Evolutionary conservation across 305 asterid species (phyloP).

Genomic region (Solanum hybrid): DNA sequence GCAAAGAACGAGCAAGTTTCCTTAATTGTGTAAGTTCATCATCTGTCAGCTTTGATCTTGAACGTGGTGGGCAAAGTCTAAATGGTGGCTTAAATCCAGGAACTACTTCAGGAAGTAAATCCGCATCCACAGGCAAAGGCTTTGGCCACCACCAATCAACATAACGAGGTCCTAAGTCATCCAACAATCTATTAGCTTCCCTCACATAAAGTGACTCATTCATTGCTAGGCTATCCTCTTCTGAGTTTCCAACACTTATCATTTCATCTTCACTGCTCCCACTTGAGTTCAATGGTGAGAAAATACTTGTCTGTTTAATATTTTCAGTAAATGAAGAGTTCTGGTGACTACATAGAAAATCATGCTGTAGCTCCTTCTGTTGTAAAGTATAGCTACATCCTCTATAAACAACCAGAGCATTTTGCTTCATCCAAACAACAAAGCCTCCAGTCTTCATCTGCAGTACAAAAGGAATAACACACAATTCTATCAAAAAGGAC

Average conservation of each 20-base stretch:
- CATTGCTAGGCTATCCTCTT: slow-evolving; percentile 24
- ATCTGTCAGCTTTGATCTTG: slow-evolving; percentile 61
- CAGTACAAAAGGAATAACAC: slow-evolving; percentile 12
- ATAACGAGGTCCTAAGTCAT: slow-evolving; percentile 88
- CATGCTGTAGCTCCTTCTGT: slow-evolving; percentile 7
- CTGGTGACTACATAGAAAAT: slow-evolving; percentile 13
- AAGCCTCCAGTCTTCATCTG: slow-evolving; percentile 84
- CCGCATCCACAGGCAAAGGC: slow-evolving; percentile 95
- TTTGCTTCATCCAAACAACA: slow-evolving; percentile 68
- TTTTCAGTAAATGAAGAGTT: slow-evolving; percentile 13
- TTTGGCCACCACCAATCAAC: slow-evolving; percentile 92
- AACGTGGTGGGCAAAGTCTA: slow-evolving; percentile 63
- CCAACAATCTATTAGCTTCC: slow-evolving; percentile 82
- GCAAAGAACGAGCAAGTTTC: slow-evolving; percentile 71
- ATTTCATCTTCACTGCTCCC: slow-evolving; percentile 21
- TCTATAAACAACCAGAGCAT: slow-evolving; percentile 72
- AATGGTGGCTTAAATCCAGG: slow-evolving; percentile 65
- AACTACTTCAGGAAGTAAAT: slow-evolving; percentile 73
- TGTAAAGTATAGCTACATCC: slow-evolving; percentile 36
- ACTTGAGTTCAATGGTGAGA: slow-evolving; percentile 20
- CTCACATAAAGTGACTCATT: slow-evolving; percentile 58
- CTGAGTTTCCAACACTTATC: slow-evolving; percentile 21
- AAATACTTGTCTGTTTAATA: slow-evolving; percentile 3
- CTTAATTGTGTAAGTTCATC: slow-evolving; percentile 80
- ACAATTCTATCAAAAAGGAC: not conserved